A percentile compares a stretch with the other conserved stretches of the same genome.
Conservation (phyloP, 202 grass and related monocot genomes). For the Setaria viridis region DNA sequence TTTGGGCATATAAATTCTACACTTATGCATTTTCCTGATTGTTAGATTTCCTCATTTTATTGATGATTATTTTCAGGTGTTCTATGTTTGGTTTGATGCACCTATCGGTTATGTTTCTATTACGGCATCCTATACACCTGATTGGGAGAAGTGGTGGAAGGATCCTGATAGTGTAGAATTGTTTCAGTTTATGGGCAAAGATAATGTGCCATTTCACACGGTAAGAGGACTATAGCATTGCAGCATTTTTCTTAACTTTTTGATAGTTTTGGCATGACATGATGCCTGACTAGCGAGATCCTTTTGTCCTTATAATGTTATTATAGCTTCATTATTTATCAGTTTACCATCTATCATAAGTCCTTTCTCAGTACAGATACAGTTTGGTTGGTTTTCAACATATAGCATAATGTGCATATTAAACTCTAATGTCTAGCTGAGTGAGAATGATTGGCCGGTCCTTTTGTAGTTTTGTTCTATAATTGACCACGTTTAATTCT, state of each 20-base stretch:
- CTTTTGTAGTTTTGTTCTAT: neutral
- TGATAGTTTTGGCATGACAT: constrained; percentile 28
- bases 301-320: neutral
- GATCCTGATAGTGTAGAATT: constrained; percentile 91
- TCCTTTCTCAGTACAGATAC: neutral
- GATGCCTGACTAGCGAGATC: constrained; percentile 12
- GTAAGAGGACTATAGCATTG: constrained; percentile 51
- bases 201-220: constrained; percentile 99
- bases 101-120: constrained; percentile 98
- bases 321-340: neutral
- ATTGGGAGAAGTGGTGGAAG: constrained; percentile 99
- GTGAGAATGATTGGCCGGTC: neutral
- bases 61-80: constrained; percentile 68
- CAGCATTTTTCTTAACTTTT: constrained; percentile 34
- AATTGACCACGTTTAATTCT: neutral
- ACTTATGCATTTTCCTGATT: constrained; percentile 35
- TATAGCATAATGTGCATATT: neutral
- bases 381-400: constrained; percentile 8
- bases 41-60: constrained; percentile 35
- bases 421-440: constrained; percentile 30
- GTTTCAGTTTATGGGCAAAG: constrained; percentile 99
- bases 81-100: constrained; percentile 99
- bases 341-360: neutral
- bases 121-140: constrained; percentile 89
- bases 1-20: constrained; percentile 48